phyloP scores from a whole-genome alignment of 495 filamentous ascomycete species.

The Trichoderma asperelloides region DNA sequence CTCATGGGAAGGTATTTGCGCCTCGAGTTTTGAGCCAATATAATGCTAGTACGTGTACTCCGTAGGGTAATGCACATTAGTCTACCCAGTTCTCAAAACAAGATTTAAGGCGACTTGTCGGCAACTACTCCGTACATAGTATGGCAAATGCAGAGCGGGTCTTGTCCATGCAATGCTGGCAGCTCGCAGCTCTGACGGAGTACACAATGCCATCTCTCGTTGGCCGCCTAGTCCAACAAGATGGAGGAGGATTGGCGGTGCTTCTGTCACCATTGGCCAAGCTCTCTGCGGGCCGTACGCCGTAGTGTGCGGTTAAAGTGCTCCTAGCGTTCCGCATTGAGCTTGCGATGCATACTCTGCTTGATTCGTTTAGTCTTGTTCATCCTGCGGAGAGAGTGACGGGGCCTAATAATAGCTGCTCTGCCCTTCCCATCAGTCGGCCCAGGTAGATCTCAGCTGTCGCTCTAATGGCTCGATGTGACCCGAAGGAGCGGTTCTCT shows the following conservation, averaged over 20 bases:
- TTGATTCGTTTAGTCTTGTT: neutral
- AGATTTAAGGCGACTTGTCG: neutral
- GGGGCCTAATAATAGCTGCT: neutral
- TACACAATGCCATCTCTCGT: neutral
- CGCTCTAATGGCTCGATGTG: neutral
- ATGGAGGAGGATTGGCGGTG: neutral
- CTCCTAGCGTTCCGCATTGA: neutral
- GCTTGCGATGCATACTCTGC: neutral
- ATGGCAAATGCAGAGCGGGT: neutral
- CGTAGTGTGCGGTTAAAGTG: slow-evolving; percentile 4
- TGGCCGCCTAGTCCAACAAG: neutral
- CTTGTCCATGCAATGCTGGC: neutral
- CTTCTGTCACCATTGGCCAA: neutral
- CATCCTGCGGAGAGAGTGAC: neutral
- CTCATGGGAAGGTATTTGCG: neutral
- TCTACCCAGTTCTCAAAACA: neutral
- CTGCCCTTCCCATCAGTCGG: neutral
- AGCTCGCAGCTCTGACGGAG: neutral
- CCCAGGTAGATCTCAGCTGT: neutral
- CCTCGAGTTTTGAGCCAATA: neutral
- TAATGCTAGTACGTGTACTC: too few relatives aligned
- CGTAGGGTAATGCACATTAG: too few relatives aligned
- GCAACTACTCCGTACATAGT: too few relatives aligned
- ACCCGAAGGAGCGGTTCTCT: neutral
- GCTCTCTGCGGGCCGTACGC: neutral